Conservation (phyloP, 129 eudicot species). For the Centrapalus pauciflorus region DNA sequence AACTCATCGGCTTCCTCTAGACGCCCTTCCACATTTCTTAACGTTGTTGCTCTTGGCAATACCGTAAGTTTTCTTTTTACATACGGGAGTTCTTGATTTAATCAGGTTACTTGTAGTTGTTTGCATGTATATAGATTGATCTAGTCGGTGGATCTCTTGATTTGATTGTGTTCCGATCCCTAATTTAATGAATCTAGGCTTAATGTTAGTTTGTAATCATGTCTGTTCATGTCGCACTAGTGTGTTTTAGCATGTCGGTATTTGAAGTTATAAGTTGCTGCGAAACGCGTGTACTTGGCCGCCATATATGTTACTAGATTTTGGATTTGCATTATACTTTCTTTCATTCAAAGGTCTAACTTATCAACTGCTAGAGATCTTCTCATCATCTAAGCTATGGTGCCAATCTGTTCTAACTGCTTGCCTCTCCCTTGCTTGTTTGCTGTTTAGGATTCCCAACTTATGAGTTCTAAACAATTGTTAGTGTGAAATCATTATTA, state of each 20-base stretch:
- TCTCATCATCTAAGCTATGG: neutral
- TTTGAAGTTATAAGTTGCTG: neutral
- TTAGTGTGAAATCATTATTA: neutral
- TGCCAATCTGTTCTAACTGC: neutral
- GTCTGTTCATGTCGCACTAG: neutral
- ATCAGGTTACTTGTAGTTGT: neutral
- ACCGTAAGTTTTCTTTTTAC: constrained; percentile 57
- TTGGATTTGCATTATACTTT: neutral
- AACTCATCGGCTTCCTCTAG: constrained; percentile 42
- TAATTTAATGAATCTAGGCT: neutral
- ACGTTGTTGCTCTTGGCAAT: constrained; percentile 92
- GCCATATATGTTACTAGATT: neutral
- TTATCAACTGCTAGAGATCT: constrained; percentile 3
- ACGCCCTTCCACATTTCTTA: constrained; percentile 78
- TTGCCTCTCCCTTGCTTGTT: neutral
- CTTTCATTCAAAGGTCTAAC: neutral
- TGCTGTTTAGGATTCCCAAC: neutral
- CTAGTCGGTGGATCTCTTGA: constrained; percentile 35
- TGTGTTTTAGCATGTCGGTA: neutral
- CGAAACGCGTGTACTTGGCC: neutral
- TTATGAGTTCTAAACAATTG: neutral
- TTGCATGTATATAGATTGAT: constrained; percentile 11
- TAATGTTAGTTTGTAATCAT: neutral
- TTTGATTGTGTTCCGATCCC: constrained; percentile 16
- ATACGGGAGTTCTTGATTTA: neutral